These are phyloP conservation scores for Graphilbum sp. DNA, from an alignment of 2,329 filamentous ascomycete species.

Conservation along the genomic window DNA sequence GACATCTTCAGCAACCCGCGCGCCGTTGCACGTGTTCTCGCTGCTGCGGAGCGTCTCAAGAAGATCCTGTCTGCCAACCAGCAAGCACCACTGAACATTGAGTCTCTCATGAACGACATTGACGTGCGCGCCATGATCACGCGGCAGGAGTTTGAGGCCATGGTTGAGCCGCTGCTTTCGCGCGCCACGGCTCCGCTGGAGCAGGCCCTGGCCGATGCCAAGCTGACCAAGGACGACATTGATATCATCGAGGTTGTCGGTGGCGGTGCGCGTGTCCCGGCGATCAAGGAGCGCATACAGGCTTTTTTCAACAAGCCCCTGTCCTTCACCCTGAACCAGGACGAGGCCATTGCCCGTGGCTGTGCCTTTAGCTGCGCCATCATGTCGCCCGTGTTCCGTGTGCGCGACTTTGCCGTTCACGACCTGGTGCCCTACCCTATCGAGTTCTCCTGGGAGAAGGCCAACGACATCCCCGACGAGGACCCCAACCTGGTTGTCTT, in stretches of 20 bases:
- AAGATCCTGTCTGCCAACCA: constrained; percentile 96
- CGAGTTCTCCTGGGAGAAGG: constrained; percentile 98
- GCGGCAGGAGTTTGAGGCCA: constrained; percentile 82
- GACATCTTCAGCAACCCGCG: constrained; percentile 85
- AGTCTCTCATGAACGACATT: constrained; percentile 96
- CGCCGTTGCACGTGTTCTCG: constrained; percentile 70
- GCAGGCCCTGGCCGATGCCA: constrained; percentile 85
- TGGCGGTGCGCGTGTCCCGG: constrained; percentile 83
- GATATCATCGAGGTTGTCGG: constrained; percentile 87
- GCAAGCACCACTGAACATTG: constrained; percentile 82
- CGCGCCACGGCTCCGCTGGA: constrained; percentile 62
- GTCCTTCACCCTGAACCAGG: constrained; percentile 94
- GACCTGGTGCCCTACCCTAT: constrained; percentile 97
- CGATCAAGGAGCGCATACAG: constrained; percentile 80
- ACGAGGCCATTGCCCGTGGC: constrained; percentile 89
- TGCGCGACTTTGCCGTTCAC: constrained; percentile 94
- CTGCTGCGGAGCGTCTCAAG: constrained; percentile 93
- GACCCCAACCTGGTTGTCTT: constrained; percentile 96
- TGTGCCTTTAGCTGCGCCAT: constrained; percentile 97
- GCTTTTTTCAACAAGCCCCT: constrained; percentile 83
- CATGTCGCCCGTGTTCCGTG: constrained; percentile 91
- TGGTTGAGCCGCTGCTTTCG: constrained; percentile 70
- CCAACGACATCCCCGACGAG: constrained; percentile 93
- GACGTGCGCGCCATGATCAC: constrained; percentile 83
- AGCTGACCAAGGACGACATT: constrained; percentile 81